phyloP scores from a whole-genome alignment of 495 filamentous ascomycete genomes.

The Penicillium bialowiezense region DNA sequence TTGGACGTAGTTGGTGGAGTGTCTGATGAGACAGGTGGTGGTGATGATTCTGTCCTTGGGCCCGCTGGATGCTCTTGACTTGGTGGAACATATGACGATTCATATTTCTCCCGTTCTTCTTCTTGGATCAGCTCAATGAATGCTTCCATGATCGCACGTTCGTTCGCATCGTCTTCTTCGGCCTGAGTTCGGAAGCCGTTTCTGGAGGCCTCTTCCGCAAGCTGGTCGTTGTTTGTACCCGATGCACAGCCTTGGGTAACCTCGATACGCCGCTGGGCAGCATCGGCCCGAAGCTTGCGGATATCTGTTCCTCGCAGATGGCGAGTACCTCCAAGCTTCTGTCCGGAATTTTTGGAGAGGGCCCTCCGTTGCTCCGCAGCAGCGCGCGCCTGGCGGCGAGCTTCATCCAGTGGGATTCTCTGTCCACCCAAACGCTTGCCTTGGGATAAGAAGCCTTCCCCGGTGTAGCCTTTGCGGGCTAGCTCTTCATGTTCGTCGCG shows the following conservation, averaged over 20 bases:
- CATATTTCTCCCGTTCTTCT: slow-evolving; percentile 74
- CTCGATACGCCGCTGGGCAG: slow-evolving; percentile 65
- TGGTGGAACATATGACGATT: slow-evolving; percentile 61
- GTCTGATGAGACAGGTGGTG: slow-evolving; percentile 16
- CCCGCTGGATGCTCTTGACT: slow-evolving; percentile 60
- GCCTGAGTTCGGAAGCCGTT: slow-evolving; percentile 81
- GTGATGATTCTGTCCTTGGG: slow-evolving; percentile 31
- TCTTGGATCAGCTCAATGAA: slow-evolving; percentile 84
- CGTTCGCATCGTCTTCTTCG: slow-evolving; percentile 87
- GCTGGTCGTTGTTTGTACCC: slow-evolving; percentile 52
- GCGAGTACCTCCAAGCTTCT: slow-evolving; percentile 68
- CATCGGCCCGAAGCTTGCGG: slow-evolving; percentile 69
- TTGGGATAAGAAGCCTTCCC: slow-evolving; percentile 79
- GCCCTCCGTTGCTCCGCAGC: slow-evolving; percentile 71
- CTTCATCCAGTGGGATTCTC: slow-evolving; percentile 69
- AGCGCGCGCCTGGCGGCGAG: slow-evolving; percentile 67
- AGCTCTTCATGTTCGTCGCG: slow-evolving; percentile 80
- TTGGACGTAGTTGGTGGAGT: slow-evolving; percentile 7
- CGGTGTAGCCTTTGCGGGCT: slow-evolving; percentile 78
- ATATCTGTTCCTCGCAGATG: slow-evolving; percentile 66
- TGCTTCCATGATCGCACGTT: slow-evolving; percentile 83
- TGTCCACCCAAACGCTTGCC: slow-evolving; percentile 71
- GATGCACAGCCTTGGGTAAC: slow-evolving; percentile 74
- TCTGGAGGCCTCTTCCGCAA: slow-evolving; percentile 65
- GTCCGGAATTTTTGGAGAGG: slow-evolving; percentile 62